A percentile compares a stretch with the other conserved stretches of the same genome.
phyloP scores from a whole-genome alignment of 257 asterid genomes.

The Plantago ovata region DNA sequence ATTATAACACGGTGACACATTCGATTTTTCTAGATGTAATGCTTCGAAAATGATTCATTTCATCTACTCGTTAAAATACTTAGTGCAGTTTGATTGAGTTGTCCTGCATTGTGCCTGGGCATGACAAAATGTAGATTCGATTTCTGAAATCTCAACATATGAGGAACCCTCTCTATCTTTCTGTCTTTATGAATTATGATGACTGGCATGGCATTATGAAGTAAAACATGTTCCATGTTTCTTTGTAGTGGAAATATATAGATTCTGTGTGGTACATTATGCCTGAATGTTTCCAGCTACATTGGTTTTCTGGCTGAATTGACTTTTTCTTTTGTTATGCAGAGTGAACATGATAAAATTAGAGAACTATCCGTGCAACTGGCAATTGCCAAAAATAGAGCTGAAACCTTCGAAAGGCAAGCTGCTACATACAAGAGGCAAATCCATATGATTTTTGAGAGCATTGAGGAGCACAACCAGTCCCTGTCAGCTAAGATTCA shows the following conservation, averaged over 20 bases:
- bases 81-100: neutral
- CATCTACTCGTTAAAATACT: neutral
- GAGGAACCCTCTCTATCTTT: no score
- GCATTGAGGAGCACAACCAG: slow-evolving; percentile 84
- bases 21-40: no score
- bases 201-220: no score
- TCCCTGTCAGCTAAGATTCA: slow-evolving; percentile 71
- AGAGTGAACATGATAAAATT: slow-evolving; percentile 86
- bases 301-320: slow-evolving; percentile 2
- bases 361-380: slow-evolving; percentile 84
- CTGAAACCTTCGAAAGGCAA: slow-evolving; percentile 58
- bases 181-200: no score
- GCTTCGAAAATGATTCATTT: neutral
- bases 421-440: slow-evolving; percentile 78
- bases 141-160: no score
- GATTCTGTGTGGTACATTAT: neutral
- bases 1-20: no score
- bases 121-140: no score
- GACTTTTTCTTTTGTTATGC: slow-evolving; percentile 24
- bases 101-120: no score
- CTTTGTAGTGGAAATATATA: no score
- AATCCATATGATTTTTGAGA: slow-evolving; percentile 68
- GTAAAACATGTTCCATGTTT: no score
- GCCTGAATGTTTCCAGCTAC: neutral
- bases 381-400: slow-evolving; percentile 70